These are phyloP conservation scores for Elongisporangium prolatum DNA, from an alignment of 352 stramenopile species.

Conservation along the genomic window DNA sequence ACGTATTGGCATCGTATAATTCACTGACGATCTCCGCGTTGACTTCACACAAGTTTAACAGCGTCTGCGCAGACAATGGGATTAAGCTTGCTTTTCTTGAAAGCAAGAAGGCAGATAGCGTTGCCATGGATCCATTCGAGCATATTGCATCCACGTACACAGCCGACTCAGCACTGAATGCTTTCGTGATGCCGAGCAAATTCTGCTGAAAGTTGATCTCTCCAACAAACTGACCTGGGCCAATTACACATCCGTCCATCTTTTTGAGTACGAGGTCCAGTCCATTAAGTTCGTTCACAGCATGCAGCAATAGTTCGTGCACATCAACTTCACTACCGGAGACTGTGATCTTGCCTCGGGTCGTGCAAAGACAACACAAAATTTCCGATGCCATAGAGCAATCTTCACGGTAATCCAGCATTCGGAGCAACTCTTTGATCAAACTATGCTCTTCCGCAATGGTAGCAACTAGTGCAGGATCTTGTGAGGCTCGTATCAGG, in stretches of 20 bases:
- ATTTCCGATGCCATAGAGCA: conserved; percentile 71
- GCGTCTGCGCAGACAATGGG: conserved; percentile 53
- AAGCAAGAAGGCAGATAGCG: conserved; percentile 60
- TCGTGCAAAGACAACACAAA: conserved; percentile 59
- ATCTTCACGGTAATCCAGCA: conserved; percentile 71
- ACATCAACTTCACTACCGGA: conserved; percentile 7
- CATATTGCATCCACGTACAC: conserved; percentile 62
- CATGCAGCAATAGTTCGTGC: conserved; percentile 43
- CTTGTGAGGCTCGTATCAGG: conserved; percentile 55
- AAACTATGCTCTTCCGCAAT: conserved; percentile 53
- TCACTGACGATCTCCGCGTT: conserved; percentile 64
- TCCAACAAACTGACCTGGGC: conserved; percentile 61
- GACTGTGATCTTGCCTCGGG: conserved; percentile 19
- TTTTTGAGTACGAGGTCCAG: conserved; percentile 67
- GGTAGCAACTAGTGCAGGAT: conserved; percentile 47
- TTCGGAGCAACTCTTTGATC: conserved; percentile 64
- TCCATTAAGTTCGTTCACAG: conserved; percentile 55
- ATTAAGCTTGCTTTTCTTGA: conserved; percentile 65
- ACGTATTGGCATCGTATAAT: conserved; percentile 56
- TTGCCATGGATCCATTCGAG: conserved; percentile 39
- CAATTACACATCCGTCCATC: conserved; percentile 61
- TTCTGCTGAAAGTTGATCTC: conserved; percentile 81
- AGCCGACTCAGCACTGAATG: conserved; percentile 54
- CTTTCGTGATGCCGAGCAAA: conserved; percentile 71
- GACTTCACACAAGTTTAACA: conserved; percentile 79